Conservation (phyloP, 1,284 basidiomycete genomes). For the Hypsizygus ulmarius region DNA sequence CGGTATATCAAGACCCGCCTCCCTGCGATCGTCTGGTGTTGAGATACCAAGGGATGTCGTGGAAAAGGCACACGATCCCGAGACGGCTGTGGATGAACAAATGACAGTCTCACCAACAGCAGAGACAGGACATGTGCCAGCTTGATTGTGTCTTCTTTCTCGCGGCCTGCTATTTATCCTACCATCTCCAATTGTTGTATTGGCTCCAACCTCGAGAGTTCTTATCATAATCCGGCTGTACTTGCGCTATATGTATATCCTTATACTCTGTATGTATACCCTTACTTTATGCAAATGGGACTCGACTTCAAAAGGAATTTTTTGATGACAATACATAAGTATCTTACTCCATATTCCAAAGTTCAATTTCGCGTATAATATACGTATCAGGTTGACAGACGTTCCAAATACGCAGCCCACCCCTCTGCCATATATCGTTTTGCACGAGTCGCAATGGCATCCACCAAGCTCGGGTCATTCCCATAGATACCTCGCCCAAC, state of each 20-base stretch:
- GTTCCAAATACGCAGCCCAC: constrained; percentile 86
- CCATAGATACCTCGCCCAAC: constrained; percentile 97
- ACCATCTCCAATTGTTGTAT: not conserved
- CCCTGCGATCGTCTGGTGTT: not conserved
- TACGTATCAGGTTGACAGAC: constrained; percentile 15
- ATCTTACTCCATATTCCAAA: no score
- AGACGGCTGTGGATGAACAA: constrained; percentile 33
- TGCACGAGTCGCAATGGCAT: constrained; percentile 67
- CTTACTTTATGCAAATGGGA: no score
- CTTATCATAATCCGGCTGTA: no score
- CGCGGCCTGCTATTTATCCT: not conserved
- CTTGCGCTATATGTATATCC: no score
- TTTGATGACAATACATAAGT: not conserved
- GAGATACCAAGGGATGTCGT: constrained; percentile 16
- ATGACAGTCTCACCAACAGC: constrained; percentile 33
- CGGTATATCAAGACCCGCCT: constrained; percentile 1
- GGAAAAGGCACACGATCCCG: constrained; percentile 16
- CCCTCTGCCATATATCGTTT: constrained; percentile 84
- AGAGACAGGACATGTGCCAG: constrained; percentile 13
- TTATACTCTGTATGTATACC: no score
- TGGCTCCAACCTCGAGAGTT: no score
- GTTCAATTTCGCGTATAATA: not conserved
- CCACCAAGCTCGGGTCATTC: constrained; percentile 50
- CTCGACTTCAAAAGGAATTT: no score
- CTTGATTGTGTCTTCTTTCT: constrained; percentile 3